phyloP scores from a whole-genome alignment of 163 green algal genomes.

The Volvox carteri region DNA sequence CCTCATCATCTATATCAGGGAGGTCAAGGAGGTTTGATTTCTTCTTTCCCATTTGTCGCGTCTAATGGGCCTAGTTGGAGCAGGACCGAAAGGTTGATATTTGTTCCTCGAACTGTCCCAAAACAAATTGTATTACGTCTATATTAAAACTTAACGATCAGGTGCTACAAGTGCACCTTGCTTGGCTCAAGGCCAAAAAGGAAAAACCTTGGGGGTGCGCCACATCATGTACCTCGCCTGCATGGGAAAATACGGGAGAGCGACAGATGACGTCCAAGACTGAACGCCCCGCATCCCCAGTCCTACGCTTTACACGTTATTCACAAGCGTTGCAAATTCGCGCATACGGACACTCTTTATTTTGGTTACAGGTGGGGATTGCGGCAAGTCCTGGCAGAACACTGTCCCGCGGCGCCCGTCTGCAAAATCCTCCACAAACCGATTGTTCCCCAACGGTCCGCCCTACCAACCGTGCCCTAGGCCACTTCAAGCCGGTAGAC shows the following conservation, averaged over 20 bases:
- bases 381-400: not conserved
- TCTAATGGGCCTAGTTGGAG: not conserved
- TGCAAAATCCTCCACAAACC: not conserved
- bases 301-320: too few species aligned
- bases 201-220: not conserved
- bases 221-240: conserved; percentile 7
- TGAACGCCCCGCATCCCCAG: too few species aligned
- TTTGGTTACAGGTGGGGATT: not conserved
- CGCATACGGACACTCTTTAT: too few species aligned
- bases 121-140: not conserved
- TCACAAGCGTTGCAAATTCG: too few species aligned
- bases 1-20: conserved; percentile 61
- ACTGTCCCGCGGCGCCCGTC: not conserved
- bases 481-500: not conserved
- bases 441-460: not conserved
- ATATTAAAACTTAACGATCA: not conserved
- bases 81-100: not conserved
- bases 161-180: conserved; percentile 21
- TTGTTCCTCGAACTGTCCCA: not conserved
- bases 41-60: conserved; percentile 62
- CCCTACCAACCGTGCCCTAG: not conserved
- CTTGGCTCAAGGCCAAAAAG: conserved; percentile 47
- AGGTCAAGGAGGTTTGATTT: conserved; percentile 62
- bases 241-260: not conserved
- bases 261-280: not conserved